Conservation (phyloP, 257 asterid species). For the Solanum piurae region DNA sequence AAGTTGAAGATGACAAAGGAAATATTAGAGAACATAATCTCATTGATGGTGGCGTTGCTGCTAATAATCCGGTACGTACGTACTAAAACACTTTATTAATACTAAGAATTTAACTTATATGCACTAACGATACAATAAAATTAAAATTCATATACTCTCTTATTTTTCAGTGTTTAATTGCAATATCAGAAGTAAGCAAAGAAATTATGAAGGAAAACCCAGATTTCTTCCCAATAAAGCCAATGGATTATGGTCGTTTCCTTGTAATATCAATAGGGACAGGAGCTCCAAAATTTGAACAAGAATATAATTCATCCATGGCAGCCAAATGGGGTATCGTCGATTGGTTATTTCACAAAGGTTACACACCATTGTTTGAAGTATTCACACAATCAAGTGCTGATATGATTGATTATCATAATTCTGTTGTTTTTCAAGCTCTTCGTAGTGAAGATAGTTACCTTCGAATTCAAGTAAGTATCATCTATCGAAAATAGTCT, state of each 20-base stretch:
- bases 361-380: slow-evolving; percentile 27
- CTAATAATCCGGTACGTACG: slow-evolving; percentile 45
- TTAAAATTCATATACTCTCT: too few species aligned
- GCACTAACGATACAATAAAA: too few species aligned
- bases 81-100: neutral
- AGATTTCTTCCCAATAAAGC: slow-evolving; percentile 10
- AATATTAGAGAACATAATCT: slow-evolving; percentile 23
- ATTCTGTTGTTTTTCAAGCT: slow-evolving; percentile 28
- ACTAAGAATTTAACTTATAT: neutral
- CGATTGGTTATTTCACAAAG: slow-evolving; percentile 20
- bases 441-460: slow-evolving; percentile 17
- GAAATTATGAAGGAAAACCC: slow-evolving; percentile 8
- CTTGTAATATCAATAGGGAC: slow-evolving; percentile 41
- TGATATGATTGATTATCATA: slow-evolving; percentile 37
- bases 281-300: slow-evolving; percentile 17
- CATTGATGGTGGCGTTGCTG: slow-evolving; percentile 47
- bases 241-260: slow-evolving; percentile 19
- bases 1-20: slow-evolving; percentile 11
- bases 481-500: too few species aligned
- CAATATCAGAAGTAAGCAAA: slow-evolving; percentile 24
- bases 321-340: slow-evolving; percentile 33
- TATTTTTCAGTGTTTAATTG: slow-evolving; percentile 25
- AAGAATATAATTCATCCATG: slow-evolving; percentile 13
- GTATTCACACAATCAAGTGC: slow-evolving; percentile 26
- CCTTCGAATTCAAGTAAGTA: slow-evolving; percentile 41